Evolutionary conservation across 2,329 filamentous ascomycete species (phyloP), one percentile per base, ranked within the genome.

Genomic region (Fusarium sublunatum): DNA sequence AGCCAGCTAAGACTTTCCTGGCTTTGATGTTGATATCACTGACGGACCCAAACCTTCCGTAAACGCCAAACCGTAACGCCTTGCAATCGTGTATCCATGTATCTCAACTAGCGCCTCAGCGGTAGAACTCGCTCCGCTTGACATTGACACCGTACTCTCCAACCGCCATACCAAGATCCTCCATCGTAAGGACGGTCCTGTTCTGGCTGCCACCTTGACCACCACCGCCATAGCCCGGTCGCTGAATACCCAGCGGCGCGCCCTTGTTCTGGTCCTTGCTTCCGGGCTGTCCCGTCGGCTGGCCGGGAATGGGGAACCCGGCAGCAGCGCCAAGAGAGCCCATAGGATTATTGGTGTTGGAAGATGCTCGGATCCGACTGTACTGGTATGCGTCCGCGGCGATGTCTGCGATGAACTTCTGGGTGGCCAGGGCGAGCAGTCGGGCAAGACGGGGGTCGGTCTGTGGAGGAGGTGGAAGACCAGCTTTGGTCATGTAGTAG

Each of bases 361-460:
- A 93, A 22, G 91, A 94, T n/a, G 92, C 91, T 36, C 95, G 90
- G 72, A 99, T 98, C 49, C 94, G 92, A 60, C 91, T 93, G 83
- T 97, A 98, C 78, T 99, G 95, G 77, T 99, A 99, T 3, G 95
- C 93, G 76, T 99, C 95, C 54, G 95, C 93, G 2, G 95, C 95
- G 66, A 99, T 92, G 76, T 99, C 95, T 57, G 95, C 93, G 71
- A 99, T 91, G 82, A 99, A 99, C 76, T 99, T 99, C 75, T 99
- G 95, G 0, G 95, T 97, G n/a, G 95, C 95, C 8, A 99, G 90
- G 3, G 95, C 94, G 39, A 99, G 90, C 4, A 99, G 90, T 43
- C 94, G 92, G 22, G 94, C 92, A 26, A 99, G 90, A 56, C 93
- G 92, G 19, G 90, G 90, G 71, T 97, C 92, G 48, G 93, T 96